phyloP scores from a whole-genome alignment of 768 basidiomycete genomes.

The Tephrocybe sp. region DNA sequence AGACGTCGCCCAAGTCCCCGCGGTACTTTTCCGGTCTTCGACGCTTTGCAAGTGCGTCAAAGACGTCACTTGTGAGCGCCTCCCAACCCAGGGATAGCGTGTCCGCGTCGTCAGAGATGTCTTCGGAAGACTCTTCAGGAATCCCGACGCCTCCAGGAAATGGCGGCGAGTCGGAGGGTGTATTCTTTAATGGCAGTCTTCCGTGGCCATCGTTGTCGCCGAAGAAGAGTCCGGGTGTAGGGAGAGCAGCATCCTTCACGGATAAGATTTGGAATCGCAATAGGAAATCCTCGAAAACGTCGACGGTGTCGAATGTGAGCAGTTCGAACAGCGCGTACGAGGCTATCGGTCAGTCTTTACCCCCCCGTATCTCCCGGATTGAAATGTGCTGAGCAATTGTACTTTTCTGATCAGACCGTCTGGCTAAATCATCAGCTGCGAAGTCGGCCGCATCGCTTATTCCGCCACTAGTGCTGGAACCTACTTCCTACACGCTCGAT shows the following conservation, averaged over 20 bases:
- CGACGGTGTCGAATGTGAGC: slow-evolving; percentile 28
- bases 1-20: slow-evolving; percentile 52
- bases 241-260: slow-evolving; percentile 59
- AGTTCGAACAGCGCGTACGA: slow-evolving; percentile 36
- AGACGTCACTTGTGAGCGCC: slow-evolving; percentile 27
- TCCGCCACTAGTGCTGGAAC: slow-evolving; percentile 20
- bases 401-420: slow-evolving; percentile 14
- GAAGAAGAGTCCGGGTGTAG: slow-evolving; percentile 47
- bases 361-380: neutral
- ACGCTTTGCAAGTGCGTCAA: slow-evolving; percentile 39
- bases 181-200: slow-evolving; percentile 29
- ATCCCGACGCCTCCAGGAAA: slow-evolving; percentile 60
- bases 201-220: slow-evolving; percentile 51
- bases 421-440: slow-evolving; percentile 16
- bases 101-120: slow-evolving; percentile 59
- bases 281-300: slow-evolving; percentile 59
- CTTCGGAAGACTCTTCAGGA: slow-evolving; percentile 66
- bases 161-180: slow-evolving; percentile 15
- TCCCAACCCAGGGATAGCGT: slow-evolving; percentile 56
- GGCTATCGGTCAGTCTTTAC: slow-evolving; percentile 38
- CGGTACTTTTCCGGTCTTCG: slow-evolving; percentile 51
- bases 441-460: slow-evolving; percentile 19
- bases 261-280: slow-evolving; percentile 57
- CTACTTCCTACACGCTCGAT: slow-evolving; percentile 19
- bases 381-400: neutral